These are phyloP conservation scores for Saccharomycopsis crataegensis DNA, from an alignment of 1,139 yeast genomes.

Conservation along the genomic window DNA sequence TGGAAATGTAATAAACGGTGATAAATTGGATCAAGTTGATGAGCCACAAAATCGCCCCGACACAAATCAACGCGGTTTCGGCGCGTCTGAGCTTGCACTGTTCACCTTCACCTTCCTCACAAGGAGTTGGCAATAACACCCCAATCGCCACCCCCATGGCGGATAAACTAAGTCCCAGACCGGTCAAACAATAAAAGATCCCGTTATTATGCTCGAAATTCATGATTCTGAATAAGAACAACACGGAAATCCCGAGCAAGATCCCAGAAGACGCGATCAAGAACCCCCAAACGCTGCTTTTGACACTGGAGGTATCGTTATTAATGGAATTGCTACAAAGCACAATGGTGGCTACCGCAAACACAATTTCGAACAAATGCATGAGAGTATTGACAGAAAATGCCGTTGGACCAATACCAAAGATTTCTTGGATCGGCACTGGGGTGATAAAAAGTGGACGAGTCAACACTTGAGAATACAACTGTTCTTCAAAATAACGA, in stretches of 20 bases:
- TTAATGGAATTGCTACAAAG: conserved; percentile 29
- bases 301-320: conserved; percentile 26
- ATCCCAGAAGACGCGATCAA: conserved; percentile 36
- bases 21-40: conserved; percentile 35
- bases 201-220: conserved; percentile 39
- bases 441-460: conserved; percentile 17
- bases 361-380: conserved; percentile 33
- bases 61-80: conserved; percentile 34
- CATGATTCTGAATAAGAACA: conserved; percentile 33
- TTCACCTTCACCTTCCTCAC: conserved; percentile 11
- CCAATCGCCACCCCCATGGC: conserved; percentile 31
- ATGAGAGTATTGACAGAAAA: conserved; percentile 21
- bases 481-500: conserved; percentile 13
- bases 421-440: conserved; percentile 9
- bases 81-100: conserved; percentile 33
- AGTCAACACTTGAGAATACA: conserved; percentile 16
- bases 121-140: conserved; percentile 26
- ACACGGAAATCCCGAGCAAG: conserved; percentile 31
- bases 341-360: conserved; percentile 31
- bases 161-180: conserved; percentile 31
- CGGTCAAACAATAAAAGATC: conserved; percentile 36
- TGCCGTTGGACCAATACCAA: conserved; percentile 12
- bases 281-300: conserved; percentile 31
- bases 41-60: conserved; percentile 38
- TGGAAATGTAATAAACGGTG: conserved; percentile 37